Base-by-base conservation (phyloP, 2,329 filamentous ascomycete genomes). In the Neonectria faginata region DNA sequence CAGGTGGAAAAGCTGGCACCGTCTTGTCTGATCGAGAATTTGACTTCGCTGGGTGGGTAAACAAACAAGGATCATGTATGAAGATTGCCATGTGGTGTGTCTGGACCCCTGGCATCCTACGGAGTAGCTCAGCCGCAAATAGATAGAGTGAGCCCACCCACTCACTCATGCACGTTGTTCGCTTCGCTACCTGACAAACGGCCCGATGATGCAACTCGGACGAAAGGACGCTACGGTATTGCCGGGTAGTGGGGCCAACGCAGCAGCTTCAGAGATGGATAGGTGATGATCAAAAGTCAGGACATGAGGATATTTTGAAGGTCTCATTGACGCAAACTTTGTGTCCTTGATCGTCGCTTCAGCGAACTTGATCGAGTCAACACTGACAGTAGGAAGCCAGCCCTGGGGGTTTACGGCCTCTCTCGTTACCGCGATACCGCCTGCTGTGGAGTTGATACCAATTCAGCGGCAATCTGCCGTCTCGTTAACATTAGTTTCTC, bases 401-500 rank as follows among this genome's bases (percentile, higher is more conserved):
- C 60, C 60, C 54, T 62, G 60, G 36, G 54, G 53, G 48, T 62
- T 62, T 12, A 57, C 60, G 8, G 18, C 39, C 2, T 42, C 12
- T 31, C 60, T 47, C 10, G 47, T 62, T 8, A 44, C 42, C 10
- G 25, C 39, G n/a, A 62, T 29, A 31, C 52, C 54, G 29, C 41
- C 60, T 12, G 60, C 60, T 14, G 53, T 53, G 16, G 60, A 44
- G 14, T 57, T 62, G 54, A 62, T 54, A 25, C 60, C 53, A 25
- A 62, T 62, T 6, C 5, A 25, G 25, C 25, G 25, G 25, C 25
- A 6, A 25, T 25, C 6, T 3, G 25, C 25, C 25, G 5, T 25
- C 25, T 25, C 25, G 25, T 6, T 5, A 25, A 5, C 25, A 25
- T 25, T 1, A 25, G 5, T 25, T 25, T 25, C 25, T 25, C 25